Percentiles rank a stretch among this genome's conserved stretches.
Evolutionary conservation across 2,329 filamentous ascomycete genomes (phyloP).

Genomic region (Hypoxylon sp.): DNA sequence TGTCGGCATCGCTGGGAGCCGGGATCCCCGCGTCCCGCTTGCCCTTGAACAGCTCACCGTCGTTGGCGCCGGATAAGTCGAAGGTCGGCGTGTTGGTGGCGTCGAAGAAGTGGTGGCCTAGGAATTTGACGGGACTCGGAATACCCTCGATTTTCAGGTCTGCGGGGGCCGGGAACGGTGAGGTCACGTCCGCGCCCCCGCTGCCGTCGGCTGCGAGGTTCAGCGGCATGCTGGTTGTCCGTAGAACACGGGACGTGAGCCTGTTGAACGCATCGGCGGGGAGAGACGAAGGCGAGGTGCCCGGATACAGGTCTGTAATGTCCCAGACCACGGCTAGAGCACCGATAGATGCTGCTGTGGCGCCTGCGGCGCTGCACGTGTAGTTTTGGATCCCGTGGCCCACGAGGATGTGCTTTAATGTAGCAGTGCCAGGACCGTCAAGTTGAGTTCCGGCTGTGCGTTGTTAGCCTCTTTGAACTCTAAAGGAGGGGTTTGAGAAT

Average conservation of each 20-base stretch:
- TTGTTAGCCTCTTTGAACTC: slow-evolving; percentile 20
- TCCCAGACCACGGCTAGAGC: slow-evolving; percentile 75
- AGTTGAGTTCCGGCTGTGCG: slow-evolving; percentile 60
- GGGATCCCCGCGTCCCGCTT: slow-evolving; percentile 66
- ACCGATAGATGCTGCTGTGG: slow-evolving; percentile 61
- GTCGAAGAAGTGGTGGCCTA: slow-evolving; percentile 80
- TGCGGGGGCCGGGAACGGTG: slow-evolving; percentile 62
- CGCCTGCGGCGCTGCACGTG: slow-evolving; percentile 65
- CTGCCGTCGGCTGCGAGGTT: slow-evolving; percentile 58
- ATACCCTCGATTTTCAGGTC: slow-evolving; percentile 58
- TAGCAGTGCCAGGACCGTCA: slow-evolving; percentile 57
- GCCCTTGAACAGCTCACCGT: slow-evolving; percentile 61
- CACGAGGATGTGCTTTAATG: slow-evolving; percentile 70
- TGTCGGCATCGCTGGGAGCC: slow-evolving; percentile 66
- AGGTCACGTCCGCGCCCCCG: slow-evolving; percentile 56
- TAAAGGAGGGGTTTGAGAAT: neutral
- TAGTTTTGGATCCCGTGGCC: slow-evolving; percentile 80
- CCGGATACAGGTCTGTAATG: slow-evolving; percentile 66
- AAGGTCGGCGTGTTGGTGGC: slow-evolving; percentile 70
- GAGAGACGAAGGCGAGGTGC: slow-evolving; percentile 58
- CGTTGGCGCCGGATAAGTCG: slow-evolving; percentile 61
- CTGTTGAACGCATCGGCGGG: slow-evolving; percentile 56
- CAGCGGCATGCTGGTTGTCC: slow-evolving; percentile 63
- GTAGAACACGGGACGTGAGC: slow-evolving; percentile 61
- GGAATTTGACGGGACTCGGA: slow-evolving; percentile 57